Percentiles rank a stretch among this genome's conserved stretches.
These are phyloP conservation scores for Malus orientalis DNA, from an alignment of 306 rosid genomes.

Conservation along the genomic window DNA sequence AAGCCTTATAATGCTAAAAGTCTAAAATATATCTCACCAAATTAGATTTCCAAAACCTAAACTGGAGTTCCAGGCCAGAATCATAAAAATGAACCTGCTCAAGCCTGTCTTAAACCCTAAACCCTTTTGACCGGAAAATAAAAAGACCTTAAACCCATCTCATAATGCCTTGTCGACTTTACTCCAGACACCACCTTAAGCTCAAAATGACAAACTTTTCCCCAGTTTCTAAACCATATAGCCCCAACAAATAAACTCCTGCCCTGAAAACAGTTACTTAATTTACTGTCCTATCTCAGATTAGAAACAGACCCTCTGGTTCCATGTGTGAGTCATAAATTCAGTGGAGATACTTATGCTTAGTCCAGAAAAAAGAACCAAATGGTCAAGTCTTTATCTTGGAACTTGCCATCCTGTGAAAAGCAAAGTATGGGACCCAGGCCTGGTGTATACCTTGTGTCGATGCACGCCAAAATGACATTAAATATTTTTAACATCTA, in stretches of 20 bases:
- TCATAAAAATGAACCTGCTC: not conserved
- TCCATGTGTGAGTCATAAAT: not conserved
- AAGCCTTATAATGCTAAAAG: not conserved
- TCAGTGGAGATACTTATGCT: not conserved
- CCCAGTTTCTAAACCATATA: not conserved
- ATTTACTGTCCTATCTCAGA: not conserved
- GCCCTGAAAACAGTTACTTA: not conserved
- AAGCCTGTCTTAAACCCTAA: not conserved
- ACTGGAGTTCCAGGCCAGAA: not conserved
- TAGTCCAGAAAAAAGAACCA: not conserved
- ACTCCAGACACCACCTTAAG: not conserved
- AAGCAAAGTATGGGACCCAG: not conserved
- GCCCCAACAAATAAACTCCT: not conserved
- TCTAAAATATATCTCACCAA: not conserved
- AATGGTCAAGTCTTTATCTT: not conserved
- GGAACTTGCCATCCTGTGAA: not conserved
- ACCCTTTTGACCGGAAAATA: not conserved
- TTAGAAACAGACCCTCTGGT: not conserved
- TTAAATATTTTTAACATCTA: not conserved
- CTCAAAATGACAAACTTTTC: not conserved
- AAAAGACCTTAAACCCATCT: not conserved
- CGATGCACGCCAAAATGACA: not conserved
- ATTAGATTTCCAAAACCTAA: not conserved
- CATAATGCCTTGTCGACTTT: not conserved
- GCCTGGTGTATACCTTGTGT: not conserved